phyloP scores from a whole-genome alignment of 345 rosid genomes.

The Barbarea vulgaris region DNA sequence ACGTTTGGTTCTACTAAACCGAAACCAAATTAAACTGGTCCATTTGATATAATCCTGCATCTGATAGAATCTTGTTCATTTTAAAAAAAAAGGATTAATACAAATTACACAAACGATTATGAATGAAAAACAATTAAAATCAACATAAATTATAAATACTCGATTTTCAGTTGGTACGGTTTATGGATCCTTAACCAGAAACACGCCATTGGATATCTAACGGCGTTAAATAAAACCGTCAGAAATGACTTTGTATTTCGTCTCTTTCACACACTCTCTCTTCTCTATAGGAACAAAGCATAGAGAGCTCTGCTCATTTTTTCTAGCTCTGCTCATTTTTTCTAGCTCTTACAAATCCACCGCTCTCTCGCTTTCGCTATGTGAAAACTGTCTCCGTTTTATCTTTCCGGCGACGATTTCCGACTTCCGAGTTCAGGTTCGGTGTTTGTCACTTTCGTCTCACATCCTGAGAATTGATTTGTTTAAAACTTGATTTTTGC shows the following conservation, averaged over 20 bases:
- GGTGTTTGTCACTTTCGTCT: constrained; percentile 6
- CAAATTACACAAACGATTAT: neutral
- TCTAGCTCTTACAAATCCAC: constrained; percentile 6
- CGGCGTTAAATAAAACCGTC: constrained; percentile 56
- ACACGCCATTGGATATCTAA: constrained; percentile 21
- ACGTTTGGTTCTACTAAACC: constrained; percentile 10
- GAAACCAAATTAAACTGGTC: neutral
- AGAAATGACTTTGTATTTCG: constrained; percentile 48
- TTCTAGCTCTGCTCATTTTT: no score
- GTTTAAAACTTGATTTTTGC: constrained; percentile 7
- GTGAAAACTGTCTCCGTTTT: neutral
- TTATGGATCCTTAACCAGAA: neutral
- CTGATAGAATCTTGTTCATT: no score
- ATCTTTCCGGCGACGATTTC: constrained; percentile 16
- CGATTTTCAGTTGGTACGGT: neutral
- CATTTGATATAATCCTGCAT: neutral
- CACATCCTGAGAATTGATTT: constrained; percentile 9
- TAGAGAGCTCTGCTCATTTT: constrained; percentile 17
- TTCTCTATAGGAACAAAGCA: constrained; percentile 33
- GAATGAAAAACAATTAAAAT: neutral
- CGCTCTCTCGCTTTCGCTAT: constrained; percentile 23
- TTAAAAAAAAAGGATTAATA: neutral
- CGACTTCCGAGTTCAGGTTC: constrained; percentile 25
- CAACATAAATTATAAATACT: neutral
- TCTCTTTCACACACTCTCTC: no score